A percentile compares a stretch with the other conserved stretches of the same genome.
Conservation (phyloP, 768 basidiomycete species). For the Mycena crocata region DNA sequence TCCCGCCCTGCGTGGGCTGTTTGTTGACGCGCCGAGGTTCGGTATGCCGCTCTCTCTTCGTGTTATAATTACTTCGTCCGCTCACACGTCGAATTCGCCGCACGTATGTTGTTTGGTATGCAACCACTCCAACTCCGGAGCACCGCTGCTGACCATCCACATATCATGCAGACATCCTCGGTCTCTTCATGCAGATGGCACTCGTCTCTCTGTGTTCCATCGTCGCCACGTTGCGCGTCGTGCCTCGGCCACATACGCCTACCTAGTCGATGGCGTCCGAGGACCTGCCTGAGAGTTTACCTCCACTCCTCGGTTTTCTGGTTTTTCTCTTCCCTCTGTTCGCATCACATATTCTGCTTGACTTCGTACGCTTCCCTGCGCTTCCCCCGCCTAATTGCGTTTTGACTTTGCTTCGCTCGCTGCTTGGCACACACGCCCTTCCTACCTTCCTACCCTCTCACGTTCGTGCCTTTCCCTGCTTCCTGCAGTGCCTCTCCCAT, state of each 20-base stretch:
- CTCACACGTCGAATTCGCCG: not conserved
- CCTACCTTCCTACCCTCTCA: not conserved
- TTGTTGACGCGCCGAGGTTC: not conserved
- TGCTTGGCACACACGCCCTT: not conserved
- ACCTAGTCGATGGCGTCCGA: too few species aligned
- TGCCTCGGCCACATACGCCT: not conserved
- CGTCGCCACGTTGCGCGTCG: not conserved
- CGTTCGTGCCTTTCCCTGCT: not conserved
- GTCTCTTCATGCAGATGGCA: constrained; percentile 1
- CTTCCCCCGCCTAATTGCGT: not conserved
- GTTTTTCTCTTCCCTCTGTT: not conserved
- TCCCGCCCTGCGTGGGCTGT: not conserved
- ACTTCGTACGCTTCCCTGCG: not conserved
- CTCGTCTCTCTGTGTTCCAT: not conserved
- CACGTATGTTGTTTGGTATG: not conserved
- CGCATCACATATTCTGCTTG: not conserved
- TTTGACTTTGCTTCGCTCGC: not conserved
- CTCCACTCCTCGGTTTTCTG: too few species aligned
- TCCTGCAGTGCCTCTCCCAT: not conserved
- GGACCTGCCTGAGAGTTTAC: too few species aligned
- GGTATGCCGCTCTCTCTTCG: not conserved
- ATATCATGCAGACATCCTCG: not conserved
- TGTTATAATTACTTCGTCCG: not conserved
- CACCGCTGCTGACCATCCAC: not conserved
- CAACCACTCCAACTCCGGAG: not conserved